phyloP scores from a whole-genome alignment of 441 rosid species.

The Croton setiger region DNA sequence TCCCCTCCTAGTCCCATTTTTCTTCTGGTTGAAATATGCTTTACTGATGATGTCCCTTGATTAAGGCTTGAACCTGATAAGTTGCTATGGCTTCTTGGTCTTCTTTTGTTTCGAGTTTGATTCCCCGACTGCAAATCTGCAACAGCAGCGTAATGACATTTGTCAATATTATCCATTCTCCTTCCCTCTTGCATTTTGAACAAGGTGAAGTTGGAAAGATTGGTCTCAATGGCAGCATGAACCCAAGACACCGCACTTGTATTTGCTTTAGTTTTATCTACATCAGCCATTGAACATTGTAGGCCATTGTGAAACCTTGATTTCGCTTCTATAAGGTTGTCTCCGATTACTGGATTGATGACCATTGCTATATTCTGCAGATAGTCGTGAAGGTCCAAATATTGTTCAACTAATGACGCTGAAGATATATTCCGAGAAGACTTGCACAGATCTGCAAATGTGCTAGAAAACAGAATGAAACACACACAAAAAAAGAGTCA shows the following conservation, averaged over 20 bases:
- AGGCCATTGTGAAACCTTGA: slow-evolving; percentile 10
- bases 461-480: slow-evolving; percentile 18
- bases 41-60: slow-evolving; percentile 11
- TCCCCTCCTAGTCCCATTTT: slow-evolving; percentile 21
- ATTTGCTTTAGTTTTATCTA: slow-evolving; percentile 18
- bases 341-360: slow-evolving; percentile 26
- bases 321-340: slow-evolving; percentile 20
- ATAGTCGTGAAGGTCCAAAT: slow-evolving; percentile 38
- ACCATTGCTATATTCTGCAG: slow-evolving; percentile 27
- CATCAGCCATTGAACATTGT: slow-evolving; percentile 5
- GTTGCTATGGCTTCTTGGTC: slow-evolving; percentile 18
- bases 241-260: slow-evolving; percentile 43
- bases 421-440: slow-evolving; percentile 29
- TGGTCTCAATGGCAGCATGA: slow-evolving; percentile 40
- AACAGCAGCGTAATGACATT: slow-evolving; percentile 28
- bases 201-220: slow-evolving; percentile 39
- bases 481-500: neutral
- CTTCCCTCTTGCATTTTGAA: slow-evolving; percentile 29
- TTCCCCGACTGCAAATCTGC: slow-evolving; percentile 25
- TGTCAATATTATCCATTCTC: slow-evolving; percentile 16
- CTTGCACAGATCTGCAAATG: slow-evolving; percentile 36
- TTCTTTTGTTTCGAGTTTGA: slow-evolving; percentile 20
- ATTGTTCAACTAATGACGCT: slow-evolving; percentile 33
- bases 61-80: slow-evolving; percentile 16
- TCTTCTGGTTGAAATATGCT: slow-evolving; percentile 16